Conservation (phyloP, 331 rosid species). For the Acacia pycnantha region DNA sequence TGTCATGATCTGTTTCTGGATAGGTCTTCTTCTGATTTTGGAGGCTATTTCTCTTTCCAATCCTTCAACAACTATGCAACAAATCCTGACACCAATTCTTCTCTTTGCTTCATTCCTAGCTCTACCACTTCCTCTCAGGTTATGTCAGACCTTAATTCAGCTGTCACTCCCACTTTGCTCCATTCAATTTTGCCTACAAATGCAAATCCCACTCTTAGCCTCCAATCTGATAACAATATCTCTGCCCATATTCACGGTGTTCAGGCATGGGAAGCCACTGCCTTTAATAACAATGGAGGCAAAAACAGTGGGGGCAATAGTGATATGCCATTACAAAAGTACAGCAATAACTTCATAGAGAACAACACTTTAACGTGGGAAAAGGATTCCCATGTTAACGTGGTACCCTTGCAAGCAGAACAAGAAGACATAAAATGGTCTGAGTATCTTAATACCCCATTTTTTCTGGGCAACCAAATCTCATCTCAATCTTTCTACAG, state of each 20-base stretch:
- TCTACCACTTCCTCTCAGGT: constrained; percentile 40
- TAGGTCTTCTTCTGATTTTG: constrained; percentile 49
- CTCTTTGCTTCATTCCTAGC: constrained; percentile 54
- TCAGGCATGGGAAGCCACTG: constrained; percentile 42
- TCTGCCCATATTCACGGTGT: constrained; percentile 21
- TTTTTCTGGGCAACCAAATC: constrained; percentile 44
- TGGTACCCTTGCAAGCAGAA: constrained; percentile 24
- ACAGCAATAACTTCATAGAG: constrained; percentile 36
- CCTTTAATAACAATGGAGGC: background rate
- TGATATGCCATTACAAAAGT: constrained; percentile 30
- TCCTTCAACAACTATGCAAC: constrained; percentile 52
- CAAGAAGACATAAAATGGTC: constrained; percentile 77
- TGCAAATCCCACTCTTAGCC: constrained; percentile 48
- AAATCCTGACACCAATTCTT: constrained; percentile 32
- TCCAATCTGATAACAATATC: constrained; percentile 44
- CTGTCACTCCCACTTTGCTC: constrained; percentile 29
- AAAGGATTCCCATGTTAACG: constrained; percentile 21
- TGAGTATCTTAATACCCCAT: constrained; percentile 58
- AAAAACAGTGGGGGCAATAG: background rate
- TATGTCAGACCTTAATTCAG: constrained; percentile 44
- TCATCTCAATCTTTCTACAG: constrained; percentile 31
- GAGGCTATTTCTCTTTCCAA: constrained; percentile 56
- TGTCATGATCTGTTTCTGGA: constrained; percentile 52
- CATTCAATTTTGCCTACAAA: constrained; percentile 39
- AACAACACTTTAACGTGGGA: constrained; percentile 51